These are phyloP conservation scores for Leccinum griseonigrum DNA, from an alignment of 1,284 basidiomycete genomes.

Conservation along the genomic window DNA sequence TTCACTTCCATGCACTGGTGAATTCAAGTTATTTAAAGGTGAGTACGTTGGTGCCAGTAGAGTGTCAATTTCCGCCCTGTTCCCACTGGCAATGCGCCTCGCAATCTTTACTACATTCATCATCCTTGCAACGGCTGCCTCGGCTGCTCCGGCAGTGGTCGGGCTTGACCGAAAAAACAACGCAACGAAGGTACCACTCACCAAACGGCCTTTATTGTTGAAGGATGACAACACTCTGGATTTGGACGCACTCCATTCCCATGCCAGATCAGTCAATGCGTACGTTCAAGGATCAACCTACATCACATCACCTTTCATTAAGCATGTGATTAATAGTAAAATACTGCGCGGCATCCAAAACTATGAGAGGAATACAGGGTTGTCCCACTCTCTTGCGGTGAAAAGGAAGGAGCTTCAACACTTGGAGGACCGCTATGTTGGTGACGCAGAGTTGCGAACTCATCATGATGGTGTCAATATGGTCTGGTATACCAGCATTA, in stretches of 20 bases:
- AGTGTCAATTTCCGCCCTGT: background rate
- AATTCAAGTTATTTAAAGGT: no score
- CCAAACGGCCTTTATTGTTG: background rate
- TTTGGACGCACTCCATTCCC: background rate
- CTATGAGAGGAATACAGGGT: background rate
- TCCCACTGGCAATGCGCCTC: background rate
- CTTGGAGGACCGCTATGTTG: background rate
- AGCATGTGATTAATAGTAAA: background rate
- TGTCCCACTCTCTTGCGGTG: background rate
- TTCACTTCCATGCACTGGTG: no score
- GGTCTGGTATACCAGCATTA: no score
- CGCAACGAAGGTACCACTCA: background rate
- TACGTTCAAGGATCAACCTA: background rate
- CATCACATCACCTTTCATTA: no score
- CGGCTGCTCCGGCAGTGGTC: background rate
- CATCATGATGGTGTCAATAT: background rate
- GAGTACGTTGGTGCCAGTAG: background rate
- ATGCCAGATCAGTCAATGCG: background rate
- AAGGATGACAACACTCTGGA: background rate
- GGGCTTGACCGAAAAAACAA: background rate
- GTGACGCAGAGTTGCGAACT: background rate
- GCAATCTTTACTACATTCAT: background rate
- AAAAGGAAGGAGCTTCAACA: background rate
- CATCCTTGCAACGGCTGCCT: background rate
- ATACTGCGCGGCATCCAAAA: background rate